Conservation (phyloP, 2,329 filamentous ascomycete genomes). For the Diaporthe eres region DNA sequence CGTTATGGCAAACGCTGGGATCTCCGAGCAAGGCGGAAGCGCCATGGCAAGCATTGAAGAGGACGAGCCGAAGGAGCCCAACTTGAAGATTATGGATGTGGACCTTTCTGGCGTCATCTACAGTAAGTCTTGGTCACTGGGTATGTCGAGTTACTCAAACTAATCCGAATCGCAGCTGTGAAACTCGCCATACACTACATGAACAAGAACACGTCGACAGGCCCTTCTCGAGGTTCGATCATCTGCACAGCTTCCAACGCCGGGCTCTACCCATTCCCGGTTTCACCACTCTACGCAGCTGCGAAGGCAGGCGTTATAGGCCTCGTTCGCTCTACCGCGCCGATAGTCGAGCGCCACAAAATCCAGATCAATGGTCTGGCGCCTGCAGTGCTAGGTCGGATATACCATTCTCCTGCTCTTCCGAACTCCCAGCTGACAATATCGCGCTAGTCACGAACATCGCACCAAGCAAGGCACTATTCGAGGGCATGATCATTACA, state of each 20-base stretch:
- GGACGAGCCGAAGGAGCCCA: conserved; percentile 52
- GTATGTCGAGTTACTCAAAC: neutral
- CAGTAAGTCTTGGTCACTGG: conserved; percentile 51
- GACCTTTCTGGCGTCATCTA: conserved; percentile 59
- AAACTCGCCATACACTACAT: conserved; percentile 66
- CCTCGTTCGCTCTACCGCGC: conserved; percentile 62
- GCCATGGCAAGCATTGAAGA: conserved; percentile 47
- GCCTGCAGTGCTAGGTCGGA: conserved; percentile 63
- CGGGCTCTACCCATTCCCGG: conserved; percentile 65
- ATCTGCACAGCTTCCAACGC: conserved; percentile 68
- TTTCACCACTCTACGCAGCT: conserved; percentile 64
- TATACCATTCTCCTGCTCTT: neutral
- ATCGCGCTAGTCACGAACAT: conserved; percentile 59
- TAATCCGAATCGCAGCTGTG: conserved; percentile 54
- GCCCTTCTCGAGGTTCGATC: conserved; percentile 57
- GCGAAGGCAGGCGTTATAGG: conserved; percentile 64
- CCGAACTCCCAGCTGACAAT: conserved; percentile 22
- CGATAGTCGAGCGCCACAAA: conserved; percentile 53
- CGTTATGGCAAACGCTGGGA: conserved; percentile 65
- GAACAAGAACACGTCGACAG: conserved; percentile 50
- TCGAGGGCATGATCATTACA: conserved; percentile 64
- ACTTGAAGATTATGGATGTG: conserved; percentile 55
- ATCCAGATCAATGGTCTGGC: conserved; percentile 67
- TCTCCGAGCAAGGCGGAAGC: conserved; percentile 57
- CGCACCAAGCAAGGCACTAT: conserved; percentile 58